Percentiles rank a stretch among this genome's conserved stretches.
These are phyloP conservation scores for Lipomyces japonicus DNA, from an alignment of 805 yeast species.

Conservation along the genomic window DNA sequence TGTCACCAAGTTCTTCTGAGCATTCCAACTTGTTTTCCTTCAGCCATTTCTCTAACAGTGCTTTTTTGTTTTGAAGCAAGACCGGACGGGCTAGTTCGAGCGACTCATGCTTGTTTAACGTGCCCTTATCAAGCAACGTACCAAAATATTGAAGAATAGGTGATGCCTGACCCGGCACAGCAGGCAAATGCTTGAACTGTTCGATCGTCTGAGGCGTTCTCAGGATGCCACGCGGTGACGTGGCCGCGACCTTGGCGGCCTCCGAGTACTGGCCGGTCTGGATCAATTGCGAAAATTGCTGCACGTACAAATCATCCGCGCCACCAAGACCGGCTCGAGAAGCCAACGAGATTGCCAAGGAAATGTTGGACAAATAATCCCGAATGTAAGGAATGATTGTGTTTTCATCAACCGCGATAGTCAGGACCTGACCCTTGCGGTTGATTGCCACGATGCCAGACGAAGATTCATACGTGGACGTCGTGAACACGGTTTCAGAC, in stretches of 20 bases:
- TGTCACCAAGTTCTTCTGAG: slow-evolving; percentile 97
- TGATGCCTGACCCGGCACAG: slow-evolving; percentile 90
- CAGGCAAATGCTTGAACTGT: slow-evolving; percentile 83
- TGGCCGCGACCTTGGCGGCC: slow-evolving; percentile 97
- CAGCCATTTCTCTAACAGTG: slow-evolving; percentile 91
- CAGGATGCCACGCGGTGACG: slow-evolving; percentile 71
- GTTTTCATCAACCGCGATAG: slow-evolving; percentile 81
- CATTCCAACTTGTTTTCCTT: slow-evolving; percentile 90
- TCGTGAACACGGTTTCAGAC: slow-evolving; percentile 91
- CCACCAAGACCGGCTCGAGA: slow-evolving; percentile 97
- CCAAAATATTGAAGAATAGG: slow-evolving; percentile 92
- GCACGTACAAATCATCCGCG: slow-evolving; percentile 85
- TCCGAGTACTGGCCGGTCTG: slow-evolving; percentile 80
- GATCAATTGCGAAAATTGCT: slow-evolving; percentile 84
- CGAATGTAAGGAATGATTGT: slow-evolving; percentile 86
- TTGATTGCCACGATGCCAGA: slow-evolving; percentile 91
- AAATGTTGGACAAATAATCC: slow-evolving; percentile 78
- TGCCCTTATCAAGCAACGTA: slow-evolving; percentile 85
- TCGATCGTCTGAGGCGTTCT: slow-evolving; percentile 93
- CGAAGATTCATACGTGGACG: slow-evolving; percentile 63
- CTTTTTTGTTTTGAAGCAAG: slow-evolving; percentile 89
- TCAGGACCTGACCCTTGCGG: slow-evolving; percentile 90
- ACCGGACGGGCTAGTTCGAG: slow-evolving; percentile 94
- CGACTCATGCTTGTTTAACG: slow-evolving; percentile 87
- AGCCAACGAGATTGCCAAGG: slow-evolving; percentile 81